Evolutionary conservation across 352 stramenopile genomes (phyloP), one percentile per base, ranked within the genome.

Genomic region (Pythium brassicae): DNA sequence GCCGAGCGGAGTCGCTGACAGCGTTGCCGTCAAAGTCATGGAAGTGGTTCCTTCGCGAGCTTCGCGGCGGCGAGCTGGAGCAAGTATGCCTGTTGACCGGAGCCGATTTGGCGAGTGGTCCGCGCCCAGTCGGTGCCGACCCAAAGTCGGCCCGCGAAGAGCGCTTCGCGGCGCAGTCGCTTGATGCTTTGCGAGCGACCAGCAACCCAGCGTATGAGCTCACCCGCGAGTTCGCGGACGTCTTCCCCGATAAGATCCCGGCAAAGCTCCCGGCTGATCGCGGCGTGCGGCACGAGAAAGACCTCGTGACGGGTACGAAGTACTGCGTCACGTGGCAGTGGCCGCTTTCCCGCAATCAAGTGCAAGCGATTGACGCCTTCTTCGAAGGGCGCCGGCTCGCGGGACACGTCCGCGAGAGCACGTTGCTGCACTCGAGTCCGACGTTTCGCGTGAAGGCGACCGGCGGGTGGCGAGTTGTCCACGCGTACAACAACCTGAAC

Each of bases 401-500:
- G 1, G 59, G 64, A 3, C 34, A 63, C 23, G 61, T 69, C 10
- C 63, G 56, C 0, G 63, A 71, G 35, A 61, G 39, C 2, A 61
- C 45, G 22, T 75, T 60, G 0, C 62, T 63, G 9, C 60, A 70
- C 43, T 63, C 46, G 1, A 68, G 46, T 22, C 64, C 52, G 0
- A 75, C 60, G 0, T 72, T 72, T 45, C 72, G 67, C 23, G 32
- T 74, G 57, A 72, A 70, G 46, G 51, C 68, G 2, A 71, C 2
- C n/a, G 48, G 56, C 2, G 47, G 44, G 4, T 74, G 62, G 59
- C 45, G 56, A 11, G 68, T 74, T 48, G 65, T 78, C 25, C 66
- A 73, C 37, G 61, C 60, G 10, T 71, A 55, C 48, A 71, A 71
- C 58, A 75, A 72, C 49, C 47, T 73, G 12, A 78, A 78, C 44